These are phyloP conservation scores for Pythium dissimile DNA, from an alignment of 352 stramenopile species.

Conservation along the genomic window DNA sequence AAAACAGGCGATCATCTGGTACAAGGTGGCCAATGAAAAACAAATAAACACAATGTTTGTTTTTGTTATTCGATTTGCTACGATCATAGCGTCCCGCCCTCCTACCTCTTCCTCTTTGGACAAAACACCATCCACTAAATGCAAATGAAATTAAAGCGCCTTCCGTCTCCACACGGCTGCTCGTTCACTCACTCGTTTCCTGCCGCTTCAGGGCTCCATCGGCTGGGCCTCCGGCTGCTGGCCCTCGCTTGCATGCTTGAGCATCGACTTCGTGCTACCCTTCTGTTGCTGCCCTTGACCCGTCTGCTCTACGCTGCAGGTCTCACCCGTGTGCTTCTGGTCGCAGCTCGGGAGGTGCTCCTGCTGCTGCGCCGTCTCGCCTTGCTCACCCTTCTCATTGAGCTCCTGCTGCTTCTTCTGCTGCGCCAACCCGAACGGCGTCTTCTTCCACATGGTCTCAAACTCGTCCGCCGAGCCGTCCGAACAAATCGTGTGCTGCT, in stretches of 20 bases:
- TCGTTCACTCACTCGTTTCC: not conserved
- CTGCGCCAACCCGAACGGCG: conserved; percentile 64
- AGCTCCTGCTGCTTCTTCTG: conserved; percentile 57
- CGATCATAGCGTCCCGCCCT: no score
- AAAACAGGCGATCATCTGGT: no score
- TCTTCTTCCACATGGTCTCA: conserved; percentile 69
- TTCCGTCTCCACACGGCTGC: no score
- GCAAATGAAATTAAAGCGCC: no score
- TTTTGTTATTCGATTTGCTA: no score
- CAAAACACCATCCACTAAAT: no score
- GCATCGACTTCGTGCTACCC: conserved; percentile 8
- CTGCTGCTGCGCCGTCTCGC: conserved; percentile 5
- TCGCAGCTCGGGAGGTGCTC: not conserved
- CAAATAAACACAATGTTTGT: no score
- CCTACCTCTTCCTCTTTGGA: no score
- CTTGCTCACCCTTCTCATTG: conserved; percentile 40
- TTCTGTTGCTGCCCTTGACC: conserved; percentile 1
- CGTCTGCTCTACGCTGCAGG: not conserved
- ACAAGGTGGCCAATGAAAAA: no score
- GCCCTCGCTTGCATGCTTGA: conserved; percentile 13
- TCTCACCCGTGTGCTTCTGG: not conserved
- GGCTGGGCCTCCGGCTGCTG: conserved; percentile 6
- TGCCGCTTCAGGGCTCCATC: conserved; percentile 13
- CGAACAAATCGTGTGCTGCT: conserved; percentile 61
- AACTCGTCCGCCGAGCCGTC: conserved; percentile 60